Conservation (phyloP, 177 flowering plant species). For the Tripterygium wilfordii region DNA sequence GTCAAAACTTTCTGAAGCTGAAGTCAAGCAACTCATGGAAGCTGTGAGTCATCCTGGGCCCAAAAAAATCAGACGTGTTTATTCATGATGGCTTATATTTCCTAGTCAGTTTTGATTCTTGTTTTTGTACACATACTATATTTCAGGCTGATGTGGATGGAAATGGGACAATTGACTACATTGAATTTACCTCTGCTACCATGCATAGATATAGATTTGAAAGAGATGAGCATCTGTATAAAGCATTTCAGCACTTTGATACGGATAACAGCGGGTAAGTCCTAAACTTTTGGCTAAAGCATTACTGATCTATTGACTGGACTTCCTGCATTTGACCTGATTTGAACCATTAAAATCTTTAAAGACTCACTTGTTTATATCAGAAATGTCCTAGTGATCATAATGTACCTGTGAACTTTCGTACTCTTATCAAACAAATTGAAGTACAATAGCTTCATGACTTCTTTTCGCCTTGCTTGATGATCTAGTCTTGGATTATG, state of each 20-base stretch:
- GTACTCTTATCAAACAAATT: no score
- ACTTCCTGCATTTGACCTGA: no score
- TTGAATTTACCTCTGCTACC: slow-evolving; percentile 64
- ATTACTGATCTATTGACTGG: no score
- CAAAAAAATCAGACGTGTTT: background rate
- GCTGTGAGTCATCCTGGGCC: slow-evolving; percentile 32
- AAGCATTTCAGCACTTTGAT: slow-evolving; percentile 60
- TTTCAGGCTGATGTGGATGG: slow-evolving; percentile 76
- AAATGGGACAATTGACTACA: slow-evolving; percentile 66
- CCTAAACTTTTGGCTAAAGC: no score
- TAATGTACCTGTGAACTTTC: no score
- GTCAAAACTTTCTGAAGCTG: slow-evolving; percentile 49
- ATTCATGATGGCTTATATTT: slow-evolving; percentile 6
- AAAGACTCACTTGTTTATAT: no score
- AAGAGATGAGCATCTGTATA: slow-evolving; percentile 51
- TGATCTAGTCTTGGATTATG: no score
- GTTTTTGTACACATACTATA: slow-evolving; percentile 1
- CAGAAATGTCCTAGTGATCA: no score
- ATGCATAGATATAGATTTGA: slow-evolving; percentile 62
- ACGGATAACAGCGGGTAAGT: slow-evolving; percentile 65
- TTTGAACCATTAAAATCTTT: no score
- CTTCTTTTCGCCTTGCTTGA: no score
- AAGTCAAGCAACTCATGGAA: slow-evolving; percentile 60
- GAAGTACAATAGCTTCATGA: no score
- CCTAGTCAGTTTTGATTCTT: background rate